Percentiles rank a stretch among this genome's conserved stretches.
These are phyloP conservation scores for Bocquillonia castaneifolia DNA, from an alignment of 441 rosid species.

Conservation along the genomic window DNA sequence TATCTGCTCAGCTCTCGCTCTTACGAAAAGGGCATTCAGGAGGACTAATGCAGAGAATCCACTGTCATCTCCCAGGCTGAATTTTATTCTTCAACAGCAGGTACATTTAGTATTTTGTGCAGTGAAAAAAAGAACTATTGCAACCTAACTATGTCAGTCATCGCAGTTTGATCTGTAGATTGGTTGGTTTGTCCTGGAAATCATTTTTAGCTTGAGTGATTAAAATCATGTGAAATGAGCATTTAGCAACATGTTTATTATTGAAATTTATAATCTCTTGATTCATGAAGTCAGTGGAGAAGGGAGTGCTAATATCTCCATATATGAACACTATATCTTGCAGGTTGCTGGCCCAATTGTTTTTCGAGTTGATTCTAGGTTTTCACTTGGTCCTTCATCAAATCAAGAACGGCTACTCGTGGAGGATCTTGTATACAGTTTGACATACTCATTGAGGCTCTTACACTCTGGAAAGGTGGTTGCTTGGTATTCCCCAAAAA, in stretches of 20 bases:
- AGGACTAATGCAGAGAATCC: slow-evolving; percentile 31
- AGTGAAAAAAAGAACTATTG: neutral
- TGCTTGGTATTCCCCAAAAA: slow-evolving; percentile 85
- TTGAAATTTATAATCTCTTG: no score
- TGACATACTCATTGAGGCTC: slow-evolving; percentile 63
- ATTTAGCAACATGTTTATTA: neutral
- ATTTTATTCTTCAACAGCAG: slow-evolving; percentile 78
- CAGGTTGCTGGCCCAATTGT: slow-evolving; percentile 76
- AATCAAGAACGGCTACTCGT: slow-evolving; percentile 34
- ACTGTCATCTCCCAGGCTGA: slow-evolving; percentile 58
- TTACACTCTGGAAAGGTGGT: slow-evolving; percentile 68
- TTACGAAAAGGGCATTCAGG: slow-evolving; percentile 43
- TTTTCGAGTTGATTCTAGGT: slow-evolving; percentile 58
- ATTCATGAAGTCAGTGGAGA: no score
- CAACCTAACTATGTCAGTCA: neutral
- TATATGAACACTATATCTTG: slow-evolving; percentile 11
- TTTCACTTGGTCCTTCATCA: slow-evolving; percentile 37
- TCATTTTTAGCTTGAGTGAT: neutral
- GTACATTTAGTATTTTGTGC: slow-evolving; percentile 25
- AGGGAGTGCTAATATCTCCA: neutral
- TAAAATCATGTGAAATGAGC: neutral
- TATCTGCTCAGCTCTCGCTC: slow-evolving; percentile 54
- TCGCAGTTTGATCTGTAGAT: neutral
- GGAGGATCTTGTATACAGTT: slow-evolving; percentile 62
- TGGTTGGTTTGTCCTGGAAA: neutral